Evolutionary conservation across 75 land plant genomes (phyloP), one percentile per base, ranked within the genome.

Genomic region (Chamaecyparis obtusa): DNA sequence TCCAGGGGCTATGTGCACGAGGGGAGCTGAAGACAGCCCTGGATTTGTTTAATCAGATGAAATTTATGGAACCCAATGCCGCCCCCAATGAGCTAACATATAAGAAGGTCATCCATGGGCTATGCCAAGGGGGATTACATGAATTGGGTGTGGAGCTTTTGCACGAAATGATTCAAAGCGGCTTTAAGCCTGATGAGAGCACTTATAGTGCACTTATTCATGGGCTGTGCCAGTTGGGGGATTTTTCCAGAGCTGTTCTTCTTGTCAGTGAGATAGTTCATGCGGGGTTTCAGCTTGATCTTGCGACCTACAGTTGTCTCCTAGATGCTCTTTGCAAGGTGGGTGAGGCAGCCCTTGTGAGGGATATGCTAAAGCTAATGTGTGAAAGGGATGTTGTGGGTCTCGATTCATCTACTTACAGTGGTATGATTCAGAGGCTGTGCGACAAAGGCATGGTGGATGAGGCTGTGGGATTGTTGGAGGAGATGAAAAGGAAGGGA

Each of bases 51-150:
- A 46, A 19, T 4, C 75, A 77, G 19, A 91, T 91, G 92, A 44
- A 67, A 27, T n/a, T 30, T 0, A 82, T 55, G 69, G 71, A 67
- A 9, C 69, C 51, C 8, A 55, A 87, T 33, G 84, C 88, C 57
- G 21, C n/a, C 33, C 91, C 92, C 39, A 90, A 91, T 89, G 85
- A 72, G 14, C 86, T 91, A 44, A 91, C 92, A 24, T 89, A 83
- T 79, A 89, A 88, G 21, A 82, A 83, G 27, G 11, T 91, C 30
- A 84, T 89, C 56, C 87, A 89, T 64, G 83, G 84, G 39, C 43
- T 88, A 37, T 92, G 90, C 32, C 83, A 90, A 48, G 77, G 51
- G 6, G 86, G 69, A 30, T 51, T 87, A 17, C 76, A 79, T 30
- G 55, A 84, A 35, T 27, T 67, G 89, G 92, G 91, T 67, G 41